phyloP scores from a whole-genome alignment of 2,329 filamentous ascomycete species.

The Alternaria sp. region DNA sequence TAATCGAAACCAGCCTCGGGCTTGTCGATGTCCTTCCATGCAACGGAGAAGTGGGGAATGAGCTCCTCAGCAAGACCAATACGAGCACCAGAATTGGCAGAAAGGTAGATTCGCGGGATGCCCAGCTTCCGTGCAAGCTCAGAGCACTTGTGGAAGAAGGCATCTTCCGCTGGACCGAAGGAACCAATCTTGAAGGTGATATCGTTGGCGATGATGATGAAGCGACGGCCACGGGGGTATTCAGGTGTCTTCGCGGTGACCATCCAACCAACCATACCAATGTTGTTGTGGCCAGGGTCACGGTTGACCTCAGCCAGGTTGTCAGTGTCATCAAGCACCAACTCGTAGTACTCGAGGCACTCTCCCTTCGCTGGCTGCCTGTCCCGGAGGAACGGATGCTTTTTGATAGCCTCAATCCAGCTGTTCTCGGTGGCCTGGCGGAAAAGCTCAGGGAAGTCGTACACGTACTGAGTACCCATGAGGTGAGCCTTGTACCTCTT shows the following conservation, averaged over 20 bases:
- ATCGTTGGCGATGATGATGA: constrained; percentile 97
- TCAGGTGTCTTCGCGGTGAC: constrained; percentile 94
- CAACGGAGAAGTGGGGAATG: constrained; percentile 95
- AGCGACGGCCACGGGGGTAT: constrained; percentile 89
- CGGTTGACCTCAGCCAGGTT: constrained; percentile 91
- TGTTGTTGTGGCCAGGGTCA: constrained; percentile 92
- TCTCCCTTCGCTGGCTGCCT: constrained; percentile 87
- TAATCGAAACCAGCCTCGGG: constrained; percentile 95
- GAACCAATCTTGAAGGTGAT: constrained; percentile 99
- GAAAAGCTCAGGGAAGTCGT: constrained; percentile 99
- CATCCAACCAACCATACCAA: constrained; percentile 99
- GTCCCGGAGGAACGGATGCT: constrained; percentile 75
- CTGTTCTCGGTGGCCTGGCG: constrained; percentile 96
- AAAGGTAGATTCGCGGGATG: constrained; percentile 96
- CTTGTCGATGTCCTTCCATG: constrained; percentile 85
- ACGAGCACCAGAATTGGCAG: constrained; percentile 97
- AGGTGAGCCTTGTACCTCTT: constrained; percentile 99
- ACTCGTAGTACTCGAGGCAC: constrained; percentile 91
- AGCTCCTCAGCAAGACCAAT: constrained; percentile 96
- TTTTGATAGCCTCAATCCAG: constrained; percentile 80
- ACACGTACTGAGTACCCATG: constrained; percentile 99
- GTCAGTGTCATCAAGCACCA: constrained; percentile 93
- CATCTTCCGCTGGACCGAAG: constrained; percentile 94
- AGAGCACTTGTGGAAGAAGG: constrained; percentile 99
- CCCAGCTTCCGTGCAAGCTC: constrained; percentile 92